Evolutionary conservation across 306 rosid genomes (phyloP).

Genomic region (Acacia confusa): DNA sequence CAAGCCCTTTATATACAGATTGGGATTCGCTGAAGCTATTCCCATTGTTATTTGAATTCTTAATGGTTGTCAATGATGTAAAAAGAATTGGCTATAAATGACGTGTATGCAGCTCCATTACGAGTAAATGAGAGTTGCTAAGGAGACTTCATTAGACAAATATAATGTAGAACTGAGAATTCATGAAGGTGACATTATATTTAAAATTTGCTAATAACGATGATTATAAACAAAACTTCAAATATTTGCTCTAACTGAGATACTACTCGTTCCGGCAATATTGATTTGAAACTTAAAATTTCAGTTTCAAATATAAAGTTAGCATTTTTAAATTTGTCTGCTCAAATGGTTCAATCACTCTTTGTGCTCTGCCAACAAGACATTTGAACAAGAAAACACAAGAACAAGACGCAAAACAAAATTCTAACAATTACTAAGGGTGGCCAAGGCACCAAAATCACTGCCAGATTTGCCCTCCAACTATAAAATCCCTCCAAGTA

Average conservation of each 20-base stretch:
- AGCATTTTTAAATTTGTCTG: neutral
- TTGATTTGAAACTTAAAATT: neutral
- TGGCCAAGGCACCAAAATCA: too few relatives aligned
- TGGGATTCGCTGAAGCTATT: too few relatives aligned
- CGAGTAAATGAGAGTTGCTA: neutral
- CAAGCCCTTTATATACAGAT: too few relatives aligned
- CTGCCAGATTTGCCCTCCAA: too few relatives aligned
- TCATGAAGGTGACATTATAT: neutral
- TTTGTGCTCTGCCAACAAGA: neutral
- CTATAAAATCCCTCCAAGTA: too few relatives aligned
- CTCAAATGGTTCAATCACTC: neutral
- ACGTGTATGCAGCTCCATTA: too few relatives aligned
- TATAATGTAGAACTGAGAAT: neutral
- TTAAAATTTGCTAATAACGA: neutral
- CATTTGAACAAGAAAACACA: too few relatives aligned
- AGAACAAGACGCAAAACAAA: too few relatives aligned
- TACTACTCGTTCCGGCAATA: neutral
- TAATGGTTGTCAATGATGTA: too few relatives aligned
- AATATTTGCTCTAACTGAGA: neutral
- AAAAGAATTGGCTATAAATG: too few relatives aligned
- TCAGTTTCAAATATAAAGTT: neutral
- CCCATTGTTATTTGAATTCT: too few relatives aligned
- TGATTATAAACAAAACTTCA: neutral
- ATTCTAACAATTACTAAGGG: too few relatives aligned
- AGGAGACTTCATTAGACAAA: neutral